A percentile compares a stretch with the other conserved stretches of the same genome.
Conservation (phyloP, 192 early-diverging fungal species). For the Linnemannia zychae region DNA sequence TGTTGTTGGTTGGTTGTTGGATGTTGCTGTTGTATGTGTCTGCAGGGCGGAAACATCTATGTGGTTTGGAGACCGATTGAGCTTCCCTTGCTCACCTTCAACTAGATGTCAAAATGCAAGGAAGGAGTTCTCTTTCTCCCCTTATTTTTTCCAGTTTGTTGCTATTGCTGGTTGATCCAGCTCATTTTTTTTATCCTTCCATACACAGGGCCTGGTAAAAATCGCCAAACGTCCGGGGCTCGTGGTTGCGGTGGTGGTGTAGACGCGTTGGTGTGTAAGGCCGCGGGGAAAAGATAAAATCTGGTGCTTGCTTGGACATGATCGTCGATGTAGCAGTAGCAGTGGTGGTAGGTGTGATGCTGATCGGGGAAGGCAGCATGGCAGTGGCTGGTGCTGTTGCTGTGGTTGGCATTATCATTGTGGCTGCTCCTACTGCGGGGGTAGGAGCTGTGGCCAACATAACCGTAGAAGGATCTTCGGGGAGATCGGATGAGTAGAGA, state of each 20-base stretch:
- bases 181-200: slow-evolving; percentile 14
- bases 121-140: not conserved
- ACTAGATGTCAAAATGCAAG: too few relatives aligned
- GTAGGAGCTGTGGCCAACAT: not conserved
- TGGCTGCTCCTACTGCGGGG: not conserved
- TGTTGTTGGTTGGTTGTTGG: not conserved
- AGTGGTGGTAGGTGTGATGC: not conserved
- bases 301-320: slow-evolving; percentile 10
- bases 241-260: slow-evolving; percentile 4
- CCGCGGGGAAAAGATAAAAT: slow-evolving; percentile 50
- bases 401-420: slow-evolving; percentile 5
- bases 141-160: not conserved
- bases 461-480: not conserved
- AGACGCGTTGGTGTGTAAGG: slow-evolving; percentile 17
- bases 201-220: slow-evolving; percentile 45
- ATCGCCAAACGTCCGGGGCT: slow-evolving; percentile 37
- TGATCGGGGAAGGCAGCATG: not conserved
- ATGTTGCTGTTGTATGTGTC: not conserved
- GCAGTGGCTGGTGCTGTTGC: not conserved
- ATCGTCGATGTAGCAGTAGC: not conserved
- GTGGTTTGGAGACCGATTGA: too few relatives aligned
- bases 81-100: too few relatives aligned
- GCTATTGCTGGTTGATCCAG: not conserved
- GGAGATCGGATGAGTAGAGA: not conserved
- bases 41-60: not conserved